Evolutionary conservation across 306 rosid genomes (phyloP), one percentile per base, ranked within the genome.

Genomic region (Prunus padus): DNA sequence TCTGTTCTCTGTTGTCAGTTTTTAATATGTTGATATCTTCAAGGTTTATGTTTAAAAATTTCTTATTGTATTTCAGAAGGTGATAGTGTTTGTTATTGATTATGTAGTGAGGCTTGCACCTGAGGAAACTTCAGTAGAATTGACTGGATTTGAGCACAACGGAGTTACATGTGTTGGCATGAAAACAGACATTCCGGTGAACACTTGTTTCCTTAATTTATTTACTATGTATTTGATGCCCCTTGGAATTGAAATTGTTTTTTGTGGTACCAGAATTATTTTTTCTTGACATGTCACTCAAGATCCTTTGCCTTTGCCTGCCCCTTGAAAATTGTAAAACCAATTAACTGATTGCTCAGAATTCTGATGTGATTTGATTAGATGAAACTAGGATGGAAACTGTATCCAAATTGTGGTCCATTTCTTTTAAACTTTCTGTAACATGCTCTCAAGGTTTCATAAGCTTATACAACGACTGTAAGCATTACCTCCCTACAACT

Each of bases 101-200:
- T 69, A 50, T 81, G 81, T 91, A 90, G 98, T 94, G 88, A 94
- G 98, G 87, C 95, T 92, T 76, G 98, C 93, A 60, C 95, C 97
- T 11, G 97, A 92, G 84, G 97, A 92, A 79, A 83, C 65, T 28
- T 94, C 98, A 57, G 51, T 44, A 0, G 80, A 86, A 40, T 77
- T 94, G 88, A 91, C 96, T 69, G 98, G 98, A 75, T 94, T 67
- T 78, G 94, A 81, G 77, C 98, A 86, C 86, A 94, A 94, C 65
- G 97, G 89, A 59, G 91, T 94, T 77, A 94, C 97, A 65, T 94
- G 98, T 75, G 76, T 94, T 75, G 98, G 96, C 91, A 87, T 90
- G 97, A 94, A 86, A 77, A 90, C 95, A 33, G 92, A 88, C 74
- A 88, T 94, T 86, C 98, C 98, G 81, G 98, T 94, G 83, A 86